Evolutionary conservation across 495 filamentous ascomycete species (phyloP).

Genomic region (Hypoxylon intermedium): DNA sequence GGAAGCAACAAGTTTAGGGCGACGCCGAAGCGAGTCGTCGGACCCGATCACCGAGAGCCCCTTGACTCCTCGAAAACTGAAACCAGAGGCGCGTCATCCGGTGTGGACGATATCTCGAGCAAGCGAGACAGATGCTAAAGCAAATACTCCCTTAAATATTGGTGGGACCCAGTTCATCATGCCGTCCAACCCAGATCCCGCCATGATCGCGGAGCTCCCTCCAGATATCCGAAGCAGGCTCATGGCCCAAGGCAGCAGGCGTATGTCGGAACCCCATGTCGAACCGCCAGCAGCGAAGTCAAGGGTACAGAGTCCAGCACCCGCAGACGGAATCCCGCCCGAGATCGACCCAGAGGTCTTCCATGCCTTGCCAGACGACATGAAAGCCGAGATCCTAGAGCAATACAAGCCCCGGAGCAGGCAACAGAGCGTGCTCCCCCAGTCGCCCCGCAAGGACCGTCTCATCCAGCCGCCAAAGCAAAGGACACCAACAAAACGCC

Average conservation of each 20-base stretch:
- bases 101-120: constrained; percentile 61
- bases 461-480: constrained; percentile 59
- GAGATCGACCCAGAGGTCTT: constrained; percentile 78
- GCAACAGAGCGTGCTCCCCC: constrained; percentile 56
- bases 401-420: constrained; percentile 62
- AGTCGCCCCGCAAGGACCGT: constrained; percentile 65
- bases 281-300: constrained; percentile 35
- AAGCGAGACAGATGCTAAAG: constrained; percentile 62
- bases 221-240: constrained; percentile 79
- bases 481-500: constrained; percentile 65
- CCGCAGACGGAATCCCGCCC: constrained; percentile 44
- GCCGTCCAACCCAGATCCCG: constrained; percentile 77
- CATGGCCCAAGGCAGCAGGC: constrained; percentile 48
- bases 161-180: constrained; percentile 87
- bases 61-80: constrained; percentile 72
- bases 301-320: constrained; percentile 52
- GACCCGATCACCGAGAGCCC: constrained; percentile 55
- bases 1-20: constrained; percentile 46
- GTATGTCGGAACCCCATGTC: constrained; percentile 29
- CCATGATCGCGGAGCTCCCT: constrained; percentile 77
- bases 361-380: constrained; percentile 78
- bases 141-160: constrained; percentile 74
- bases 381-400: constrained; percentile 78
- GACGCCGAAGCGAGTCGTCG: constrained; percentile 51
- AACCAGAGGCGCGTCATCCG: constrained; percentile 51